Evolutionary conservation across 768 basidiomycete species (phyloP), one percentile per base, ranked within the genome.

Genomic region (Hydnomerulius pinastri): DNA sequence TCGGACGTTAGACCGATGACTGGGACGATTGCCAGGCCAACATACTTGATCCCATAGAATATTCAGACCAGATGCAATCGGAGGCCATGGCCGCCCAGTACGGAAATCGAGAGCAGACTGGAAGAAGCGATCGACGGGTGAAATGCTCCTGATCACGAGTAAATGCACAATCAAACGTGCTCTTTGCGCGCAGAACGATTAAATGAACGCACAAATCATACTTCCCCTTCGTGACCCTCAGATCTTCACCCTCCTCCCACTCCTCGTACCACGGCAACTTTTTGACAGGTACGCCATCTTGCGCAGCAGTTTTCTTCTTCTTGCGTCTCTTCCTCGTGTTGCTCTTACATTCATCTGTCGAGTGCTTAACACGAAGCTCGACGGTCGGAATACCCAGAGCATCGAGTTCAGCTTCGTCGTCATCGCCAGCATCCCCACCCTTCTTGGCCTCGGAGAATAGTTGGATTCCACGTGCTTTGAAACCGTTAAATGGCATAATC

Each of bases 301-400:
- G 36, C 8, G 39, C 57, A 48, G 61, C 46, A 4, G 58, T 55
- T 29, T 65, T 66, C 43, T 67, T 71, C 50, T 63, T 71, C 63
- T 77, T 81, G 59, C 73, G 74, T 61, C 71, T 81, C 65, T 80
- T 74, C 48, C 74, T 77, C 24, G 77, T 73, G 51, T 77, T 77
- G 40, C 79, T 81, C 67, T 83, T 85, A 51, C 80, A 79, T 47
- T 67, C 63, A 48, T 86, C 84, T 4, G 74, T 76, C 1, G 62
- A 54, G 57, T 91, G 89, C 43, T 75, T 78, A 28, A 71, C 68
- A 24, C 66, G 65, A 48, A 88, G 68, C 30, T 71, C 61, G 20
- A 90, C 69, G 11, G 90, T 91, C 0, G 83, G 82, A 45, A 90
- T 79, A 9, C 85, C 87, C 1, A 79, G 62, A 0, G 77, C 80